Conservation (phyloP, 768 basidiomycete genomes). For the Candolleomyces eurysporus region DNA sequence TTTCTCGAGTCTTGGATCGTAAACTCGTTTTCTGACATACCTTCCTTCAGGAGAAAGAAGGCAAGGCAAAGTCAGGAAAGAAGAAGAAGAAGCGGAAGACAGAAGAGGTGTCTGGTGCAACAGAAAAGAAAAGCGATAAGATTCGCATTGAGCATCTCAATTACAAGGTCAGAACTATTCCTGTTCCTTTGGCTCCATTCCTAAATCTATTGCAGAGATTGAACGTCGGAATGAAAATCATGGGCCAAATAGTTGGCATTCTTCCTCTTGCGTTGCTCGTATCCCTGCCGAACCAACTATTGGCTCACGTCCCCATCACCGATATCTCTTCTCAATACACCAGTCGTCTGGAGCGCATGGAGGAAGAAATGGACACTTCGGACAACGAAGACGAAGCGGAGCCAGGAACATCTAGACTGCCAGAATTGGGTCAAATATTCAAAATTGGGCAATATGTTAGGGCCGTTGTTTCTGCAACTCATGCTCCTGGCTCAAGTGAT, state of each 20-base stretch:
- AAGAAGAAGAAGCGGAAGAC: slow-evolving; percentile 46
- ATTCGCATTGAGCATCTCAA: slow-evolving; percentile 89
- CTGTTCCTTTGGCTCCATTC: neutral
- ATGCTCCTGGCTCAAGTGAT: slow-evolving; percentile 65
- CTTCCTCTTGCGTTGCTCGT: slow-evolving; percentile 88
- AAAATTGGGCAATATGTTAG: slow-evolving; percentile 83
- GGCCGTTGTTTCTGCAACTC: slow-evolving; percentile 68
- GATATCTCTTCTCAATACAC: slow-evolving; percentile 84
- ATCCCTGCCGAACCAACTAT: slow-evolving; percentile 91
- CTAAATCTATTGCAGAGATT: slow-evolving; percentile 53
- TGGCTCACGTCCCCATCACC: slow-evolving; percentile 93
- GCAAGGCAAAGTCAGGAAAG: slow-evolving; percentile 41
- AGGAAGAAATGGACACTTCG: slow-evolving; percentile 43
- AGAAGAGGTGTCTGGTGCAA: slow-evolving; percentile 23
- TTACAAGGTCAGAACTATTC: slow-evolving; percentile 64
- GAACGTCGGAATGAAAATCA: slow-evolving; percentile 77
- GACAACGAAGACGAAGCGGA: slow-evolving; percentile 44
- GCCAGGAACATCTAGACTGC: slow-evolving; percentile 38
- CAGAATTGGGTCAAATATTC: slow-evolving; percentile 78
- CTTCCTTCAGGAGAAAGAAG: slow-evolving; percentile 37
- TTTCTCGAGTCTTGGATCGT: slow-evolving; percentile 1
- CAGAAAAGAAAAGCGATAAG: slow-evolving; percentile 48
- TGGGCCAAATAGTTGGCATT: slow-evolving; percentile 84
- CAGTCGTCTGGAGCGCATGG: slow-evolving; percentile 58
- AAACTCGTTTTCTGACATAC: slow-evolving; percentile 2